Evolutionary conservation across 2,329 filamentous ascomycete genomes (phyloP).

Genomic region (Emergomyces africanus): DNA sequence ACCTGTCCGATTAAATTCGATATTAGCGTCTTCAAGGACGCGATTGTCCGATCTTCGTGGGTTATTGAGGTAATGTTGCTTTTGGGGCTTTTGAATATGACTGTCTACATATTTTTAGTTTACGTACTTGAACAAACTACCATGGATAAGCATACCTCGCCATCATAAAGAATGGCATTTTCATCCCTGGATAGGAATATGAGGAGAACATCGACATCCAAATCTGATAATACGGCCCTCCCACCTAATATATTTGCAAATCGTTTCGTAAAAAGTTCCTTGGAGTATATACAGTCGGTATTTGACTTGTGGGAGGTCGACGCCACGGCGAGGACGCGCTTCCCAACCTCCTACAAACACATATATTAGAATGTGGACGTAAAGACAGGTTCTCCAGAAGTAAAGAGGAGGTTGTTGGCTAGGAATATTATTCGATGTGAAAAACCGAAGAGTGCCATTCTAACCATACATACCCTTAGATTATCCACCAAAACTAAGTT

Average conservation of each 20-base stretch:
- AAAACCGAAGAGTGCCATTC: background rate
- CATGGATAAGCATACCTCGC: conserved; percentile 25
- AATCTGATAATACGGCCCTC: conserved; percentile 41
- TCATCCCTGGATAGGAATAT: conserved; percentile 58
- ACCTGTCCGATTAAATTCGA: conserved; percentile 54
- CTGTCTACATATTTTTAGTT: conserved; percentile 39
- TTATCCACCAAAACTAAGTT: conserved; percentile 41
- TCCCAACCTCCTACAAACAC: conserved; percentile 36
- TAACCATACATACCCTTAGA: conserved; percentile 36
- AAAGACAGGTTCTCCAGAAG: background rate
- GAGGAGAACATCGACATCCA: conserved; percentile 58
- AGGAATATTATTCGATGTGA: background rate
- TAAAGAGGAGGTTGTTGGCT: background rate
- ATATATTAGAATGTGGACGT: background rate
- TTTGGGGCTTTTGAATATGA: conserved; percentile 56
- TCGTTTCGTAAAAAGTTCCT: conserved; percentile 47
- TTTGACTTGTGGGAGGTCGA: conserved; percentile 34
- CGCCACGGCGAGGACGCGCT: conserved; percentile 38
- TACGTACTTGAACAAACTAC: conserved; percentile 35
- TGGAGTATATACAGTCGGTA: conserved; percentile 57
- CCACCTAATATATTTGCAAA: conserved; percentile 43
- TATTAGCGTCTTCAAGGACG: conserved; percentile 63
- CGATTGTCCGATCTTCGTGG: conserved; percentile 67
- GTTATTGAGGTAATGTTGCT: conserved; percentile 46
- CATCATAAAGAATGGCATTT: conserved; percentile 36